Evolutionary conservation across 2,329 filamentous ascomycete species (phyloP).

Genomic region (Escovopsis weberi): DNA sequence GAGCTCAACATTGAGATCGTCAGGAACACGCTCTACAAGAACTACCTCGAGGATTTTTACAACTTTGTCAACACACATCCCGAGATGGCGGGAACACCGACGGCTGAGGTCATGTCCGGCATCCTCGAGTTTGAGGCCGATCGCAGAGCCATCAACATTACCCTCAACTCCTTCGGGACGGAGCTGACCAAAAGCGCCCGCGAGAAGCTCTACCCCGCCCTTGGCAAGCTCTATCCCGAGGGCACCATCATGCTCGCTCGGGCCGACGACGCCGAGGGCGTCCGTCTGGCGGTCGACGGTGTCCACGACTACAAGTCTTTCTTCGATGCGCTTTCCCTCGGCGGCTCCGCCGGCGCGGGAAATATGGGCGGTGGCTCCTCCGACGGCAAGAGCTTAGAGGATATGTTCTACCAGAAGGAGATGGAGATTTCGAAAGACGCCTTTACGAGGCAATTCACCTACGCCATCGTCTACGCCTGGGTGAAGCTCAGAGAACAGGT

Average conservation of each 20-base stretch:
- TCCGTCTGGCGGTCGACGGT: slow-evolving; percentile 83
- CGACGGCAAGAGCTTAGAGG: slow-evolving; percentile 83
- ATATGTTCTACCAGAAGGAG: slow-evolving; percentile 98
- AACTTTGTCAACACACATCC: slow-evolving; percentile 82
- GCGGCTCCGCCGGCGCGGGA: slow-evolving; percentile 56
- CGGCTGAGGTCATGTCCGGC: slow-evolving; percentile 88
- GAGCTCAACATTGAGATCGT: slow-evolving; percentile 99
- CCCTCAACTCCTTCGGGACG: slow-evolving; percentile 94
- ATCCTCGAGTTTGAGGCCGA: slow-evolving; percentile 95
- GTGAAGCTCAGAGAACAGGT: slow-evolving; percentile 96
- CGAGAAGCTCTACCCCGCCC: slow-evolving; percentile 88
- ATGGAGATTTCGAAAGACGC: slow-evolving; percentile 95
- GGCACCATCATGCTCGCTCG: slow-evolving; percentile 88
- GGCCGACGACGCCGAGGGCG: slow-evolving; percentile 88
- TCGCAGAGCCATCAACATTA: slow-evolving; percentile 95
- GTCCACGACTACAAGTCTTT: slow-evolving; percentile 89
- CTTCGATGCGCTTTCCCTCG: slow-evolving; percentile 79
- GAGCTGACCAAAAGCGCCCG: slow-evolving; percentile 87
- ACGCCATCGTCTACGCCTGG: slow-evolving; percentile 92
- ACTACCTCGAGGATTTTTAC: slow-evolving; percentile 97
- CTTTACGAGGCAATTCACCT: slow-evolving; percentile 93
- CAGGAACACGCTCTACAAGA: slow-evolving; percentile 97
- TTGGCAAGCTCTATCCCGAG: slow-evolving; percentile 85
- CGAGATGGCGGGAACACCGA: slow-evolving; percentile 77
- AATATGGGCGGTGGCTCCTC: slow-evolving; percentile 71